Conservation (phyloP, 768 basidiomycete genomes). For the Paxillus involutus region DNA sequence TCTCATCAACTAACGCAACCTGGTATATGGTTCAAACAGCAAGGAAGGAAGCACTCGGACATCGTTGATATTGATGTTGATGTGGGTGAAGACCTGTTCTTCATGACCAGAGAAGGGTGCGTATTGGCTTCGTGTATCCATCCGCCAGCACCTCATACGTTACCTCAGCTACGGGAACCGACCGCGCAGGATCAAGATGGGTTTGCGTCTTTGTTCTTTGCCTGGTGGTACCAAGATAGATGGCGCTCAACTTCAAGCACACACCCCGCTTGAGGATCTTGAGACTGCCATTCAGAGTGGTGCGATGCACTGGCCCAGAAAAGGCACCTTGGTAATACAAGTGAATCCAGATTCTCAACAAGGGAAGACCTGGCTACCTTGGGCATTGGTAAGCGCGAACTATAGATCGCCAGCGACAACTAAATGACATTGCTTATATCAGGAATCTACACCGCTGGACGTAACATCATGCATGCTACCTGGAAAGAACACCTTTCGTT, state of each 20-base stretch:
- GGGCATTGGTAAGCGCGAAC: constrained; percentile 37
- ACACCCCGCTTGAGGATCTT: constrained; percentile 2
- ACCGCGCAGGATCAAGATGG: constrained; percentile 15
- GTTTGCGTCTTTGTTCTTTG: constrained; percentile 24
- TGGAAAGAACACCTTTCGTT: constrained; percentile 48
- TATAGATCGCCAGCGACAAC: background rate
- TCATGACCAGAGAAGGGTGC: constrained; percentile 14
- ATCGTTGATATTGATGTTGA: constrained; percentile 23
- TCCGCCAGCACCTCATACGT: background rate
- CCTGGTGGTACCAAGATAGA: background rate
- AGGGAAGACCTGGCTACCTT: constrained; percentile 44
- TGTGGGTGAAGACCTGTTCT: constrained; percentile 22
- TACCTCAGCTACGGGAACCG: background rate
- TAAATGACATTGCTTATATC: background rate
- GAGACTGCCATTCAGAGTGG: constrained; percentile 11
- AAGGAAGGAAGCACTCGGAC: constrained; percentile 16
- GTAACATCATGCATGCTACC: constrained; percentile 40
- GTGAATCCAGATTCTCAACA: constrained; percentile 39
- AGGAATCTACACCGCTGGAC: constrained; percentile 37
- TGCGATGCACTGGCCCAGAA: constrained; percentile 40
- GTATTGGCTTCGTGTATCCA: background rate
- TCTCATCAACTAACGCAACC: constrained; percentile 17
- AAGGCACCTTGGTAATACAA: constrained; percentile 44
- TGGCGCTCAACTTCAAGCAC: background rate
- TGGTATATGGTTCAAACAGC: constrained; percentile 27